Conservation (phyloP, 1,284 basidiomycete species). For the Golubevia sp. region DNA sequence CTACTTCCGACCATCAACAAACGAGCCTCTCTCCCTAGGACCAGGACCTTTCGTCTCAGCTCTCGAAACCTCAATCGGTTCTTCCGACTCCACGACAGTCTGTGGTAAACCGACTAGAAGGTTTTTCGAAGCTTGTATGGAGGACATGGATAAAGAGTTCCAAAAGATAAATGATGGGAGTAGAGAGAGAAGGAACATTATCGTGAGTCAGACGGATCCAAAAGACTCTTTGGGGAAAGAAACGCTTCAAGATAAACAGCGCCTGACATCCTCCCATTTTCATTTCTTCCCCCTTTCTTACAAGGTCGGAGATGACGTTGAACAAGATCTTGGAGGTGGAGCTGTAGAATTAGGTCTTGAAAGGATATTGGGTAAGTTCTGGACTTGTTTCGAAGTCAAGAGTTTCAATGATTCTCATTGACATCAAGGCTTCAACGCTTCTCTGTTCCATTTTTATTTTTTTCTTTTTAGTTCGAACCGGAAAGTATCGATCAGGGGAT, state of each 20-base stretch:
- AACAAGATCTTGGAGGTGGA: constrained; percentile 25
- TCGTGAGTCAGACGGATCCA: constrained; percentile 21
- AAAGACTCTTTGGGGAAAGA: neutral
- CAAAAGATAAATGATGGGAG: neutral
- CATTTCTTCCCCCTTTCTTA: too few species aligned
- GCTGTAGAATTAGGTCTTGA: constrained; percentile 23
- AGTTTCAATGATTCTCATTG: neutral
- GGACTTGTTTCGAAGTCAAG: neutral
- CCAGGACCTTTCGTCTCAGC: constrained; percentile 25
- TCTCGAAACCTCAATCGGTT: constrained; percentile 14
- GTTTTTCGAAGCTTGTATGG: constrained; percentile 24
- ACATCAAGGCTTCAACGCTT: neutral
- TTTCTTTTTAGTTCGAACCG: constrained; percentile 9
- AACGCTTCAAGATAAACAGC: too few species aligned
- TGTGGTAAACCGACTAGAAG: constrained; percentile 23
- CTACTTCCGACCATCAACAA: constrained; percentile 21
- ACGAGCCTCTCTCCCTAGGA: constrained; percentile 18
- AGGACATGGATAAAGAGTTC: constrained; percentile 14
- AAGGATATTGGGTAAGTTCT: constrained; percentile 20
- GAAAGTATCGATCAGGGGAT: constrained; percentile 19
- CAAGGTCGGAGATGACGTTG: constrained; percentile 27
- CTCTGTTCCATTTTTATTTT: neutral
- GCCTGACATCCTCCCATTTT: too few species aligned
- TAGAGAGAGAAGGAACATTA: constrained; percentile 17
- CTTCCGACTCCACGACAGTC: constrained; percentile 9